Evolutionary conservation across 371 early-diverging fungal species (phyloP).

Genomic region (Syncephalis fuscata): DNA sequence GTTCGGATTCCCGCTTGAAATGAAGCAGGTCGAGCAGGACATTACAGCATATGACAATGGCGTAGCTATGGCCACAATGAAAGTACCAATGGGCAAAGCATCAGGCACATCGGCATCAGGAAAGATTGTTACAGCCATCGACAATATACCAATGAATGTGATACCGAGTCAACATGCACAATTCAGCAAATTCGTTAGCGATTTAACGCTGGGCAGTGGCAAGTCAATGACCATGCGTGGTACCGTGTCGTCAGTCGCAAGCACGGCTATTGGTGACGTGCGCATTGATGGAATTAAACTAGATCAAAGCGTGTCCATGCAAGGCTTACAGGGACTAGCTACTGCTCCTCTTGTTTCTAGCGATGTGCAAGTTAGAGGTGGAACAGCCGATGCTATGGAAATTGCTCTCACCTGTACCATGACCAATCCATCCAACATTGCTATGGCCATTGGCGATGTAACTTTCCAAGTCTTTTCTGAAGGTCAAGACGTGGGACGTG

Average conservation of each 20-base stretch:
- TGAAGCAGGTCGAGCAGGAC: conserved; percentile 7
- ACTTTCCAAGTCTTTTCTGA: conserved; percentile 3
- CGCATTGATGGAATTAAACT: conserved; percentile 29
- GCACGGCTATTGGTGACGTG: conserved; percentile 34
- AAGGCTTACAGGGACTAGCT: conserved; percentile 37
- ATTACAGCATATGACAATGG: conserved; percentile 4
- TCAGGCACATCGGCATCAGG: conserved; percentile 3
- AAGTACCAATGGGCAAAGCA: conserved; percentile 1
- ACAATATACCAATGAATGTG: conserved; percentile 2
- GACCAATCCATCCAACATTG: conserved; percentile 31
- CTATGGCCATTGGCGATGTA: conserved; percentile 23
- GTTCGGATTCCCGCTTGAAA: conserved; percentile 5
- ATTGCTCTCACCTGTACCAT: conserved; percentile 29
- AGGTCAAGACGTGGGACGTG: conserved; percentile 1
- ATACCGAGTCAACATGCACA: not conserved
- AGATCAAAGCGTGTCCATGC: conserved; percentile 23
- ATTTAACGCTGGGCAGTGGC: not conserved
- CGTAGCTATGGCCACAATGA: conserved; percentile 1
- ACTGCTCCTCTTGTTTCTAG: conserved; percentile 26
- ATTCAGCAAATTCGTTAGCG: conserved; percentile 3
- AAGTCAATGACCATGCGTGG: conserved; percentile 7
- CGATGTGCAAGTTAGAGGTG: conserved; percentile 33
- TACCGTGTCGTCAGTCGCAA: conserved; percentile 13
- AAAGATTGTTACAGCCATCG: conserved; percentile 2
- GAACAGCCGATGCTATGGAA: conserved; percentile 19